phyloP scores from a whole-genome alignment of 2,329 filamentous ascomycete genomes.

The Neofusicoccum sp. region DNA sequence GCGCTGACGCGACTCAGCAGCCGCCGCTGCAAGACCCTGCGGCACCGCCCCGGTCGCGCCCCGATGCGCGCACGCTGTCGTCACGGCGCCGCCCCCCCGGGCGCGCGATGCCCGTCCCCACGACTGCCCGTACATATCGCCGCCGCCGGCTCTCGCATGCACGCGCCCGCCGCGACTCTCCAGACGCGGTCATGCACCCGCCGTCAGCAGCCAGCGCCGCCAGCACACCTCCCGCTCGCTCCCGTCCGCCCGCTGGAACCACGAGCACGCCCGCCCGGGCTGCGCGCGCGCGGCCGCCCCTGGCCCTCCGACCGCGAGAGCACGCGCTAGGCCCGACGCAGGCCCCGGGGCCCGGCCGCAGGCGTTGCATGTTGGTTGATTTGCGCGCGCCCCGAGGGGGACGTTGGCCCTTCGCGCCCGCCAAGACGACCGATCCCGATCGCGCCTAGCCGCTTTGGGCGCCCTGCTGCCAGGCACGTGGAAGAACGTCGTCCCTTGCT shows the following conservation, averaged over 20 bases:
- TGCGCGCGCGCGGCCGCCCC: neutral
- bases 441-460: neutral
- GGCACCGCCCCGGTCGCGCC: neutral
- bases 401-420: neutral
- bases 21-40: conserved; percentile 1
- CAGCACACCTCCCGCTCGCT: neutral
- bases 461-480: neutral
- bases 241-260: neutral
- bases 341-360: neutral
- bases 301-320: conserved; percentile 4
- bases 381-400: neutral
- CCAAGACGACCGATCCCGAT: conserved; percentile 5
- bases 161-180: neutral
- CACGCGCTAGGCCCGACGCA: conserved; percentile 3
- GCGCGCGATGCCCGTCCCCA: neutral
- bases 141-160: neutral
- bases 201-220: neutral
- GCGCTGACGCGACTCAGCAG: neutral
- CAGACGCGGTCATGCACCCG: neutral
- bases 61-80: neutral
- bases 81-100: neutral
- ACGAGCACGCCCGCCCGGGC: neutral
- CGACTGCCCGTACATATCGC: conserved; percentile 2
- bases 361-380: neutral
- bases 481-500: neutral